Base-by-base conservation (phyloP, 768 basidiomycete genomes). In the Boletus rufocinnamomeus region DNA sequence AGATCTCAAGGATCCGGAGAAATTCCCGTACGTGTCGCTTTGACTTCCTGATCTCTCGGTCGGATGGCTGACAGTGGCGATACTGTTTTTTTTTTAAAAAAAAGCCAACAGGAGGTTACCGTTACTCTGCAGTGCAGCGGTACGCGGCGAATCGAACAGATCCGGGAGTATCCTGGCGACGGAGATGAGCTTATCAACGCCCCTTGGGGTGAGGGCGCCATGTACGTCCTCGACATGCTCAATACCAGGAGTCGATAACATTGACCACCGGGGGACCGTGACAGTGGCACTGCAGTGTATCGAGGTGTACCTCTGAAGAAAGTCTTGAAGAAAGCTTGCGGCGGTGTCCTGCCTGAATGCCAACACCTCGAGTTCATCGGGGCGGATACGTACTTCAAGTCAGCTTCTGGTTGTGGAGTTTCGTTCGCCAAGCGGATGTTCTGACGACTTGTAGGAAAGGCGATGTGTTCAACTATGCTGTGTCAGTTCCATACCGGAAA, bases 331-430 rank as follows among this genome's bases (percentile, higher is more conserved):
- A 64, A 73, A 35, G 82, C 82, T 1, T 83, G 80, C 59, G 81
- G 81, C 3, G 83, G 82, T 19, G 69, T 82, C 41, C 66, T 72
- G 21, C 77, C 79, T 14, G 78, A 81, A 40, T 79, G 77, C 51
- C 60, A 78, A 62, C 82, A 83, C 63, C 71, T 83, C 61, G 82
- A 84, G 65, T 80, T 83, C 66, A 77, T 83, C 58, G 82, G 82
- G 25, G 82, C 81, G 7, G 82, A 84, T 59, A 83, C 82, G 1
- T 83, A 83, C 66, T 82, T 82, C 74, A 81, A 81, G 82, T 79
- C 40, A 40, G 56, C 43, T 37, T 41, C 38, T 6, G 2, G 21
- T 23, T 17, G 4, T 21, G 13, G 19, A n/a, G 17, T 37, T n/a
- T 19, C 16, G 10, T 8, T 19, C 13, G 17, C 25, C 17, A 17